Evolutionary conservation across 768 basidiomycete genomes (phyloP), one percentile per base, ranked within the genome.

Genomic region (Cyclocybe cylindracea): DNA sequence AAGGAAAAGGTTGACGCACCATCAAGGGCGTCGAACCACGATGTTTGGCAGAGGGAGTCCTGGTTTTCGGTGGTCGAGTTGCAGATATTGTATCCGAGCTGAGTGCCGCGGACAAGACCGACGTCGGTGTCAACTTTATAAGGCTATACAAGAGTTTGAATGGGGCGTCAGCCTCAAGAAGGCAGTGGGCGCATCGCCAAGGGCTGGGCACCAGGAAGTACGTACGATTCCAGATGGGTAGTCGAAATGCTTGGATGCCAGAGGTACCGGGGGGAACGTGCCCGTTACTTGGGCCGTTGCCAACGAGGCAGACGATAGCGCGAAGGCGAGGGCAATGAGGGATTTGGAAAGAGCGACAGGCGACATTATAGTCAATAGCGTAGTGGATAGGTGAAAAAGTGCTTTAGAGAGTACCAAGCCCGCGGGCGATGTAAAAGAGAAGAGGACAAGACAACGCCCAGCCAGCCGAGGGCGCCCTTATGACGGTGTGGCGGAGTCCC

Each of bases 11-110:
- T 16, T 50, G 24, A 24, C 24, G 24, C 75, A 51, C 91, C 89
- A 8, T 48, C 64, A 1, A 63, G 8, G 53, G 65, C 61, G 71
- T 85, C 85, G 48, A 82, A 65, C 57, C 81, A 74, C 3, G 75
- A 65, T 0, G 87, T 89, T 64, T 89, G 87, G 61, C 88, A 80
- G 18, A 69, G 56, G 1, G 87, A 89, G 1, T 72, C 14, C 46
- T 78, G 83, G 59, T 72, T 76, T 65, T 85, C 72, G 2, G 87
- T 88, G n/a, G 85, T 84, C 0, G 80, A 77, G 68, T 88, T 89
- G 66, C 86, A 89, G 13, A 70, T 60, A 66, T 86, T 87, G 75
- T 84, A 87, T 14, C 88, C 88, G 24, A 55, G 59, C 61, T 89
- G 88, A 11, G 65, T 44, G 14, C 73, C 73, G 51, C 73, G 67